Base-by-base conservation (phyloP, 192 early-diverging fungal genomes). In the Mortierella antarctica region DNA sequence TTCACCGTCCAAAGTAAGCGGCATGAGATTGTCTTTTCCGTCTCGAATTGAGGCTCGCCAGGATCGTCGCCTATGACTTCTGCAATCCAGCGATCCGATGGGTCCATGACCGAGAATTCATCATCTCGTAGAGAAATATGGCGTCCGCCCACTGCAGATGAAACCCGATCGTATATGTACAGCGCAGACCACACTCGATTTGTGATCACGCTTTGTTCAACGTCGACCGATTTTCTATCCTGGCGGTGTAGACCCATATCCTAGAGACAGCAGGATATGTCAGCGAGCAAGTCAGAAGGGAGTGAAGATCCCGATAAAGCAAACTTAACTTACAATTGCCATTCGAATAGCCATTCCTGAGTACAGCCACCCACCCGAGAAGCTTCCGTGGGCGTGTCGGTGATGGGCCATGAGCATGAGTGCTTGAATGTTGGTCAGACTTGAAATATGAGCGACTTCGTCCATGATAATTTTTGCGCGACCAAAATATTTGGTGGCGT, bases 301-400 rank as follows among this genome's bases (percentile, higher is more conserved):
- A 45, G n/a, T 45, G 13, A 18, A 6, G 40, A 41, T 39, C 5
- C 23, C 3, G 31, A 31, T 31, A 31, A 31, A 31, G 6, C 9
- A 15, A 44, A n/a, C 13, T 20, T 42, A 7, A 57, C 77, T 46
- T 72, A 80, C 88, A 60, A 87, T 85, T 21, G 88, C 85, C 73
- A 89, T 88, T 17, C 88, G 82, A n/a, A 81, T 84, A 0, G 86
- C 85, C 67, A 80, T 88, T 47, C 88, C 88, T 11, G 84, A 87
- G 67, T 92, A 93, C 13, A 93, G 77, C 93, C 93, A 95, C 61
- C 89, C 89, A 51, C 90, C 84, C 8, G 91, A 90, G 57, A 90
- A 67, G 71, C 83, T 91, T 66, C 87, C 88, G 40, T 86, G 86
- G 13, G 92, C 92, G 76, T 92, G 88, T 72, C 93, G 90, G 70